Percentiles rank a stretch among this genome's conserved stretches.
These are phyloP conservation scores for Cydonia oblonga DNA, from an alignment of 331 rosid species.

Conservation along the genomic window DNA sequence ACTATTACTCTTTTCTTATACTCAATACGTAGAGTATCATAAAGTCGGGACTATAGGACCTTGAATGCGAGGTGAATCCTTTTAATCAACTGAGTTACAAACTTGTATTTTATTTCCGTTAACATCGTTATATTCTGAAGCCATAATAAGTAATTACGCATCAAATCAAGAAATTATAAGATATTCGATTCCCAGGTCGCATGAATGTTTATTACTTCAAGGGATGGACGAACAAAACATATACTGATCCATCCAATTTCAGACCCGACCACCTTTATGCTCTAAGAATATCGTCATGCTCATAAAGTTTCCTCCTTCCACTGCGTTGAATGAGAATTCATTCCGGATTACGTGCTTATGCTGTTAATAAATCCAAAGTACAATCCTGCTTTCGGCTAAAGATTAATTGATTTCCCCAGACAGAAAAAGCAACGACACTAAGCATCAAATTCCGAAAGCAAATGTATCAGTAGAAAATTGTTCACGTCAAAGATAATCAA, in stretches of 20 bases:
- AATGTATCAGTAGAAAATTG: not conserved
- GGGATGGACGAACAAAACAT: not conserved
- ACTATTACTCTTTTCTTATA: too few relatives aligned
- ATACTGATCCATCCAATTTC: not conserved
- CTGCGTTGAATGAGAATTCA: not conserved
- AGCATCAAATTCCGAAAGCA: slow-evolving; percentile 21
- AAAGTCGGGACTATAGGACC: not conserved
- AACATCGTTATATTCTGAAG: too few relatives aligned
- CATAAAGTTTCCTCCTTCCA: not conserved
- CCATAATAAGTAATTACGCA: too few relatives aligned
- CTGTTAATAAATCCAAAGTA: not conserved
- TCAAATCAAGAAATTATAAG: not conserved
- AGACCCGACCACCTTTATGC: not conserved
- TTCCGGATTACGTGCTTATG: not conserved
- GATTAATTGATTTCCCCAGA: slow-evolving; percentile 3
- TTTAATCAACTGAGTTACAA: not conserved
- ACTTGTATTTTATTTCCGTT: too few relatives aligned
- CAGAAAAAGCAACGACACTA: slow-evolving; percentile 7
- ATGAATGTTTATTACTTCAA: not conserved
- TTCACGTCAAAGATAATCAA: slow-evolving; percentile 1
- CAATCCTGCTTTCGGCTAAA: slow-evolving; percentile 7
- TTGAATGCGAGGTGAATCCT: too few relatives aligned
- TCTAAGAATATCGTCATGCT: not conserved
- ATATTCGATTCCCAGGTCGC: not conserved
- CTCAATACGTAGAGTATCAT: too few relatives aligned